Evolutionary conservation across 768 basidiomycete species (phyloP), one percentile per base, ranked within the genome.

Genomic region (Pseudohyphozyma bogoriensis): DNA sequence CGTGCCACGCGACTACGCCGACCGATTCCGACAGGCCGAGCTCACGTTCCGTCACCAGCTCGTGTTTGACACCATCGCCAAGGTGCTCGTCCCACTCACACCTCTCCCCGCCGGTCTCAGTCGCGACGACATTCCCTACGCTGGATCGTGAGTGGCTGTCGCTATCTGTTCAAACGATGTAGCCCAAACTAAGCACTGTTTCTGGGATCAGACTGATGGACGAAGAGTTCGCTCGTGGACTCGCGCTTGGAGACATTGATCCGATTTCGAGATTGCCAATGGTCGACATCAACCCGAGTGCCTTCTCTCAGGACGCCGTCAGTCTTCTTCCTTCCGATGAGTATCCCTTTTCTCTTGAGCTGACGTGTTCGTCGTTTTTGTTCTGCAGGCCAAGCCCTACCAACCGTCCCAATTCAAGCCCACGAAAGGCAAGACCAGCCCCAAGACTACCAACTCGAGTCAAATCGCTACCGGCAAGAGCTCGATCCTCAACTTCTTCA

Each of bases 41-140:
- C 84, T 85, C 66, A 92, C 89, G 55, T 99, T 97, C 71, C 76
- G 87, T 54, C 85, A 96, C 73, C 95, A 97, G 70, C 79, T 90
- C 57, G 90, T 96, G 42, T 99, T 86, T 73, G 85, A 88, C 73
- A 90, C 93, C 0, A 63, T 75, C 26, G 64, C 76, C 36, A 77
- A 83, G 72, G 77, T 73, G 58, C 76, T 97, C 18, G 85, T 89
- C 1, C 81, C 86, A 71, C 73, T 97, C 60, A 82, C 79, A 29
- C 81, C 82, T 2, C 70, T 80, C 11, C 78, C 86, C 0, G 78
- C 76, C 35, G 84, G 81, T 79, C 79, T 80, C 65, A 77, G 78
- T 20, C 80, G 79, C 59, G 76, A 77, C n/a, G 84, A 89, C 13
- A 42, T 64, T 46, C 56, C 60, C 1, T 70, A 64, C 54, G 62